Percentiles rank a stretch among this genome's conserved stretches.
phyloP scores from a whole-genome alignment of 176 grass and related monocot species.

The Aegilops longissima region DNA sequence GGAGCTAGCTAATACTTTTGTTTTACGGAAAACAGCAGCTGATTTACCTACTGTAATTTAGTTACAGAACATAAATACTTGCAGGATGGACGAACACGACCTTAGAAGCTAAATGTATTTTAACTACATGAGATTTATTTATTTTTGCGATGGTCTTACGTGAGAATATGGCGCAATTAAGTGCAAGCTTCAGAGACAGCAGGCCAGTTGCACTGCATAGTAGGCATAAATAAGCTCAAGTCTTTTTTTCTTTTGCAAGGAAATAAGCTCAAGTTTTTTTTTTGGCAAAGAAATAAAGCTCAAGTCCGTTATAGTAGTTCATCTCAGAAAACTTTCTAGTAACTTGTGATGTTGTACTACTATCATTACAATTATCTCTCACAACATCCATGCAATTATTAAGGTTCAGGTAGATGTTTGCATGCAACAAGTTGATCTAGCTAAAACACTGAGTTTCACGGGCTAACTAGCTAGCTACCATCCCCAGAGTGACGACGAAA shows the following conservation, averaged over 20 bases:
- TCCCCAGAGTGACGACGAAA: not conserved
- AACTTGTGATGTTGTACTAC: not conserved
- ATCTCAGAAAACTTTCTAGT: not conserved
- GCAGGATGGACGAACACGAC: too few relatives aligned
- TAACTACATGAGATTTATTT: not conserved
- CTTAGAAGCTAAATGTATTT: too few relatives aligned
- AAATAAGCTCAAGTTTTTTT: too few relatives aligned
- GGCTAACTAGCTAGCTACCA: not conserved
- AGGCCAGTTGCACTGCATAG: not conserved
- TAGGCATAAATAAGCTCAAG: not conserved
- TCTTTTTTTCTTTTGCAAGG: too few relatives aligned
- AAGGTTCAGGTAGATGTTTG: not conserved
- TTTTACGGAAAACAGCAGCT: too few relatives aligned
- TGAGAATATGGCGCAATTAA: not conserved
- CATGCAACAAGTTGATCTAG: not conserved
- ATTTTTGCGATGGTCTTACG: not conserved
- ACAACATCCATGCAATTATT: not conserved
- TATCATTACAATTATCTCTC: conserved; percentile 1
- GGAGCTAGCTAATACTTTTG: too few relatives aligned
- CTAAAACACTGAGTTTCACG: not conserved
- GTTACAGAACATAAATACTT: too few relatives aligned
- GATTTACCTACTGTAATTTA: too few relatives aligned
- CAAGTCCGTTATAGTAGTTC: not conserved
- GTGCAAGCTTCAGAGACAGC: not conserved
- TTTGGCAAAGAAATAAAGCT: not conserved